These are phyloP conservation scores for Chaetoscypha palmicola DNA, from an alignment of 2,329 filamentous ascomycete genomes.

Conservation along the genomic window DNA sequence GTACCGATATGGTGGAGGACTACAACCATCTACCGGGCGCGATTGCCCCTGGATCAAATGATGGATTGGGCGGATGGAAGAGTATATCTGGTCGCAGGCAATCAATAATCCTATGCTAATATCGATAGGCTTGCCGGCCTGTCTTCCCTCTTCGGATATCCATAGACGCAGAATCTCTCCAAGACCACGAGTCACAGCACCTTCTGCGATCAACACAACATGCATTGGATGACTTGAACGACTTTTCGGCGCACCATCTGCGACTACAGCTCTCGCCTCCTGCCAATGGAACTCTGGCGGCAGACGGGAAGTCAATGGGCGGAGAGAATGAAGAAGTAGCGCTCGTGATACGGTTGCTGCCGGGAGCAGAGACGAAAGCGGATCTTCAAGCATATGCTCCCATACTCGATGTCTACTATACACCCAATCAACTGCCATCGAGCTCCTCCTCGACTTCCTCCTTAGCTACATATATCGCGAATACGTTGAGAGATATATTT, in stretches of 20 bases:
- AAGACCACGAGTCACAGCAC: conserved; percentile 60
- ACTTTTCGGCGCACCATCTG: conserved; percentile 78
- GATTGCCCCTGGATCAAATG: conserved; percentile 79
- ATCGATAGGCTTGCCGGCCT: conserved; percentile 68
- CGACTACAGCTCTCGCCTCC: conserved; percentile 57
- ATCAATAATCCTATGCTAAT: conserved; percentile 11
- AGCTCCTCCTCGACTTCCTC: conserved; percentile 61
- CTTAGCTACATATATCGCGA: conserved; percentile 72
- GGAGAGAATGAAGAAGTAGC: conserved; percentile 46
- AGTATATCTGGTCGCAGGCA: conserved; percentile 41
- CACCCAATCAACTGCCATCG: conserved; percentile 59
- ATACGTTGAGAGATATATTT: conserved; percentile 71
- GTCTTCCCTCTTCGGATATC: conserved; percentile 82
- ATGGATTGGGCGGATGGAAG: conserved; percentile 84
- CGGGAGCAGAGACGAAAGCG: conserved; percentile 52
- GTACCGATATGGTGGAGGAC: conserved; percentile 95
- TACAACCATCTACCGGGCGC: conserved; percentile 83
- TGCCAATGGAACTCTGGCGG: conserved; percentile 16
- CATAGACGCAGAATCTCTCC: conserved; percentile 61
- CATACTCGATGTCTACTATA: conserved; percentile 70
- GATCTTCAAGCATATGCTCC: conserved; percentile 63
- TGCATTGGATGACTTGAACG: conserved; percentile 77
- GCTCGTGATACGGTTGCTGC: conserved; percentile 63
- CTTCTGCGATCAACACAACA: conserved; percentile 77
- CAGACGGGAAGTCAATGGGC: conserved; percentile 28